phyloP scores from a whole-genome alignment of 2,329 filamentous ascomycete genomes.

The Bipolaris cookei region DNA sequence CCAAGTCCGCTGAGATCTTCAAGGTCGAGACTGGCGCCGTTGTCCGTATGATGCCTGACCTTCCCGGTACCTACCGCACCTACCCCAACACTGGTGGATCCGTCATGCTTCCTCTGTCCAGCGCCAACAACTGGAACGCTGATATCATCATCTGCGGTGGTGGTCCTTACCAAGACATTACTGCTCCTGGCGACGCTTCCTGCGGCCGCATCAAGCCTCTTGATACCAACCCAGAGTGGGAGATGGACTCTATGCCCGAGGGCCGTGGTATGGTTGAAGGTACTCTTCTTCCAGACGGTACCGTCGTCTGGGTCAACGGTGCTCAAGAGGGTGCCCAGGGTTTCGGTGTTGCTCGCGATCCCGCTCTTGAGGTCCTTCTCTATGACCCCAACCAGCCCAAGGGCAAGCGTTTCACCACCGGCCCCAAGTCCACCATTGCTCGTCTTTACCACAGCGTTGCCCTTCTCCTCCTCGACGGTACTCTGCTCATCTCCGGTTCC shows the following conservation, averaged over 20 bases:
- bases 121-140: constrained; percentile 59
- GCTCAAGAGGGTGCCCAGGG: constrained; percentile 65
- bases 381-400: constrained; percentile 62
- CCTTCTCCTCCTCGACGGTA: constrained; percentile 65
- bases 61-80: constrained; percentile 63
- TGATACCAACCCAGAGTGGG: constrained; percentile 57
- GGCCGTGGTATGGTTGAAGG: constrained; percentile 67
- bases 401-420: constrained; percentile 59
- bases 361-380: constrained; percentile 63
- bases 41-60: constrained; percentile 57
- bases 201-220: constrained; percentile 64
- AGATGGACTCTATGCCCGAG: constrained; percentile 65
- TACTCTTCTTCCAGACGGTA: constrained; percentile 65
- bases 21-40: constrained; percentile 56
- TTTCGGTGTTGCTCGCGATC: constrained; percentile 62
- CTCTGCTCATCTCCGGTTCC: constrained; percentile 64
- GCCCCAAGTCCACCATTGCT: constrained; percentile 53
- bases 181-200: constrained; percentile 63
- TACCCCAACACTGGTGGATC: constrained; percentile 67
- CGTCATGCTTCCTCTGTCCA: constrained; percentile 61
- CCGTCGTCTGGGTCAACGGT: constrained; percentile 68
- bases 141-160: constrained; percentile 66
- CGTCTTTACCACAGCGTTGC: constrained; percentile 67
- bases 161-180: constrained; percentile 65
- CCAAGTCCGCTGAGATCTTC: constrained; percentile 64